Percentiles rank a stretch among this genome's conserved stretches.
phyloP scores from a whole-genome alignment of 768 basidiomycete species.

The Clitopilus passeckerianus region DNA sequence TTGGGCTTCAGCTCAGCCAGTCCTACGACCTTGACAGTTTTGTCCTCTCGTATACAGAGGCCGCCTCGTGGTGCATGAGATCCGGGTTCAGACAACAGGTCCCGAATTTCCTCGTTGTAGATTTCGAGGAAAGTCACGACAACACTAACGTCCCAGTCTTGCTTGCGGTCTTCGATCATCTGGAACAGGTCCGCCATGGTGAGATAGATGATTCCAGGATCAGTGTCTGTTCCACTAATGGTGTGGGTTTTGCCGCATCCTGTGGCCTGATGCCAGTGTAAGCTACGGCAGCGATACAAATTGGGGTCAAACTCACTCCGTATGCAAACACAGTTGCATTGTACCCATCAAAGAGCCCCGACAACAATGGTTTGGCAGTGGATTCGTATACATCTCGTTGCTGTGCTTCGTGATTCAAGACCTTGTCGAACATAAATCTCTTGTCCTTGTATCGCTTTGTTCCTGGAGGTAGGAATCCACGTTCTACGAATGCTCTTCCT shows the following conservation, averaged over 20 bases:
- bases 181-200: slow-evolving; percentile 98
- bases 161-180: slow-evolving; percentile 81
- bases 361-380: slow-evolving; percentile 81
- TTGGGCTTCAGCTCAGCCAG: slow-evolving; percentile 78
- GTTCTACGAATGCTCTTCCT: slow-evolving; percentile 73
- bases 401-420: slow-evolving; percentile 75
- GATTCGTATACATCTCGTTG: slow-evolving; percentile 87
- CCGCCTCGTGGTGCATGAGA: slow-evolving; percentile 67
- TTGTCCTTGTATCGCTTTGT: slow-evolving; percentile 95
- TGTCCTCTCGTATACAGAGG: slow-evolving; percentile 91
- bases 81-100: slow-evolving; percentile 81
- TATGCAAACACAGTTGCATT: slow-evolving; percentile 99
- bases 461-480: slow-evolving; percentile 80
- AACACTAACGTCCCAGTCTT: slow-evolving; percentile 83
- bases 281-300: slow-evolving; percentile 8
- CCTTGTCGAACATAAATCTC: slow-evolving; percentile 94
- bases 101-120: slow-evolving; percentile 98
- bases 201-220: slow-evolving; percentile 93
- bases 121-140: slow-evolving; percentile 96
- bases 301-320: slow-evolving; percentile 51
- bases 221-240: slow-evolving; percentile 84
- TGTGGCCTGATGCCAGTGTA: slow-evolving; percentile 65
- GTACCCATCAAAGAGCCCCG: slow-evolving; percentile 86
- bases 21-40: slow-evolving; percentile 84
- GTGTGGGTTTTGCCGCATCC: slow-evolving; percentile 99